Evolutionary conservation across 306 rosid genomes (phyloP).

Genomic region (Cucurbita maxima): DNA sequence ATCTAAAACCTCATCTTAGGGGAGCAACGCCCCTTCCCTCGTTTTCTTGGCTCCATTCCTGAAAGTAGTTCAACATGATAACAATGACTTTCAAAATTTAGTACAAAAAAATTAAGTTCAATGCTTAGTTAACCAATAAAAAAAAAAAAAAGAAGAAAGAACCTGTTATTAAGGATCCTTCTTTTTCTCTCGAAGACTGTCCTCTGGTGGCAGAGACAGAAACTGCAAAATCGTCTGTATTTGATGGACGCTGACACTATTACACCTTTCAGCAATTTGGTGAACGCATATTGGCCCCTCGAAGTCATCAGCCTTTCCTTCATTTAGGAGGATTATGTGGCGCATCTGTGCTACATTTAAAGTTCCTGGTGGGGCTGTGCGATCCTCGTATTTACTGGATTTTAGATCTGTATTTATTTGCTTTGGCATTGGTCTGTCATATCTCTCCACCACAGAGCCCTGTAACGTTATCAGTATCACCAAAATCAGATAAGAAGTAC

Average conservation of each 20-base stretch:
- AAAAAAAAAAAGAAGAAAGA: not conserved
- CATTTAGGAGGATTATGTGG: slow-evolving; percentile 48
- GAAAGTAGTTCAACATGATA: not conserved
- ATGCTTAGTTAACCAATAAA: not conserved
- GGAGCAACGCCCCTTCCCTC: not conserved
- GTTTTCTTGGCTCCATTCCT: not conserved
- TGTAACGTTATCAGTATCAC: slow-evolving; percentile 14
- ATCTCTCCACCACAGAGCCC: slow-evolving; percentile 65
- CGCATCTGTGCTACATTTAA: slow-evolving; percentile 72
- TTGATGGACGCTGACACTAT: slow-evolving; percentile 32
- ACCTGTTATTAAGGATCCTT: slow-evolving; percentile 3
- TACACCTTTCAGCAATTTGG: slow-evolving; percentile 51
- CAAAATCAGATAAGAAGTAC: not conserved
- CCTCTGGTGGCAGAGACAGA: slow-evolving; percentile 61
- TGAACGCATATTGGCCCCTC: slow-evolving; percentile 49
- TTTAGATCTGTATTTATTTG: slow-evolving; percentile 53
- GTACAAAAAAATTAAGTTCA: not conserved
- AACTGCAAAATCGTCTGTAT: slow-evolving; percentile 50
- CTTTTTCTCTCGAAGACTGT: slow-evolving; percentile 20
- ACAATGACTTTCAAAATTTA: not conserved
- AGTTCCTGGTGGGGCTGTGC: slow-evolving; percentile 53
- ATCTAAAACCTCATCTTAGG: not conserved
- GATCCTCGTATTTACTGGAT: slow-evolving; percentile 50
- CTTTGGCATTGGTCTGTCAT: slow-evolving; percentile 63
- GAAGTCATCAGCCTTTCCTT: slow-evolving; percentile 76